Evolutionary conservation across 495 filamentous ascomycete genomes (phyloP).

Genomic region (Chaetomium fimeti): DNA sequence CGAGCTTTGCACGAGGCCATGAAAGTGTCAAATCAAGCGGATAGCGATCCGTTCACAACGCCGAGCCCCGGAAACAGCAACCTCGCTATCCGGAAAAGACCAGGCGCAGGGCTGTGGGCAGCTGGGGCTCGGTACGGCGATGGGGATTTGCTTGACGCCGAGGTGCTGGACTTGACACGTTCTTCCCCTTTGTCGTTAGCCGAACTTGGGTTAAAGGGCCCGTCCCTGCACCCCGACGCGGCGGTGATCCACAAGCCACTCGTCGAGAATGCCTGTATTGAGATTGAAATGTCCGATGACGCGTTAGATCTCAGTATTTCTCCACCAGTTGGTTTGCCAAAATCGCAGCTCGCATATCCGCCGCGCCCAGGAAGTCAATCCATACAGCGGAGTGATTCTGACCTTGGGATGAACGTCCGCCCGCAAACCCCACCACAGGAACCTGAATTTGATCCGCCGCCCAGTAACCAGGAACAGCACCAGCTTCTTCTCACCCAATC

Average conservation of each 20-base stretch:
- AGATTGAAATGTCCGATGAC: constrained; percentile 22
- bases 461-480: constrained; percentile 37
- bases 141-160: constrained; percentile 59
- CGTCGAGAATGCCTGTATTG: constrained; percentile 7
- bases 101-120: constrained; percentile 56
- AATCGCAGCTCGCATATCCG: not conserved
- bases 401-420: not conserved
- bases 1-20: constrained; percentile 70
- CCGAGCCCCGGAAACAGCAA: constrained; percentile 35
- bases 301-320: constrained; percentile 4
- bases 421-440: constrained; percentile 5
- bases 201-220: not conserved
- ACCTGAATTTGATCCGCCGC: constrained; percentile 33
- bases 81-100: constrained; percentile 25
- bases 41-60: constrained; percentile 41
- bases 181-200: constrained; percentile 35
- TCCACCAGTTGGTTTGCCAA: not conserved
- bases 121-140: constrained; percentile 63
- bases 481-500: constrained; percentile 28
- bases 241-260: not conserved
- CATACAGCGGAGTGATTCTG: not conserved
- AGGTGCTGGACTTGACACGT: constrained; percentile 57
- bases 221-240: not conserved
- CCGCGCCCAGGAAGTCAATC: not conserved
- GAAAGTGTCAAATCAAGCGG: constrained; percentile 53